Conservation (phyloP, 2,329 filamentous ascomycete species). For the Amylocarpus encephaloides region DNA sequence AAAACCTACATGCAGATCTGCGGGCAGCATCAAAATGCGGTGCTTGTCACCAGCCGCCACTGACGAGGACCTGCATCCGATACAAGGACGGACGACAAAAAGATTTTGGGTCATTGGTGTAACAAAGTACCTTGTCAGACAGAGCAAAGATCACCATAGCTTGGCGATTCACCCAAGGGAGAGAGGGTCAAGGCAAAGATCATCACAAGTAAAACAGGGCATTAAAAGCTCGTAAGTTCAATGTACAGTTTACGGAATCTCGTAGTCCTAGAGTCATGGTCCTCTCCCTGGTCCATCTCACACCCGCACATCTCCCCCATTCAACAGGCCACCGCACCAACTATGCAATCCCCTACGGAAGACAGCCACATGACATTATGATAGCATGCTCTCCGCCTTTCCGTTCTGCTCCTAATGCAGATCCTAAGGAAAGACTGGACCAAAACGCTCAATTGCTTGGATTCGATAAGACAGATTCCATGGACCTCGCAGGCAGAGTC, state of each 20-base stretch:
- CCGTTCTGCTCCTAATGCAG: not conserved
- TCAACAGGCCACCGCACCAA: conserved; percentile 6
- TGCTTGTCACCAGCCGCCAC: no score
- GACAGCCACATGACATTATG: conserved; percentile 8
- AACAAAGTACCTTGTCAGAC: no score
- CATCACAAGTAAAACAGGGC: not conserved
- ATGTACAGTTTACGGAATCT: conserved; percentile 27
- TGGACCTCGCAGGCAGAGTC: conserved; percentile 14
- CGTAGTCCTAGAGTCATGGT: conserved; percentile 18
- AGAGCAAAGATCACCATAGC: no score
- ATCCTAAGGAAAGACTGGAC: conserved; percentile 8
- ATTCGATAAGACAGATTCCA: conserved; percentile 13
- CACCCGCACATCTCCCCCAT: conserved; percentile 3
- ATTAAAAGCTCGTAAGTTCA: conserved; percentile 17
- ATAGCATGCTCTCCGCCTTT: conserved; percentile 3
- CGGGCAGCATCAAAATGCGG: no score
- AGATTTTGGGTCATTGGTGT: no score
- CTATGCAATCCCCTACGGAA: conserved; percentile 11
- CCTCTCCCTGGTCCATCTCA: conserved; percentile 4
- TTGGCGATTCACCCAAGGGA: no score
- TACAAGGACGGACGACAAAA: no score
- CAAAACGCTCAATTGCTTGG: conserved; percentile 22
- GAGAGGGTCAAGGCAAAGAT: no score
- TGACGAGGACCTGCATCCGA: no score
- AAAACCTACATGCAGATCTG: no score